These are phyloP conservation scores for Stephanodiscus triporus DNA, from an alignment of 108 stramenopile species.

Conservation along the genomic window DNA sequence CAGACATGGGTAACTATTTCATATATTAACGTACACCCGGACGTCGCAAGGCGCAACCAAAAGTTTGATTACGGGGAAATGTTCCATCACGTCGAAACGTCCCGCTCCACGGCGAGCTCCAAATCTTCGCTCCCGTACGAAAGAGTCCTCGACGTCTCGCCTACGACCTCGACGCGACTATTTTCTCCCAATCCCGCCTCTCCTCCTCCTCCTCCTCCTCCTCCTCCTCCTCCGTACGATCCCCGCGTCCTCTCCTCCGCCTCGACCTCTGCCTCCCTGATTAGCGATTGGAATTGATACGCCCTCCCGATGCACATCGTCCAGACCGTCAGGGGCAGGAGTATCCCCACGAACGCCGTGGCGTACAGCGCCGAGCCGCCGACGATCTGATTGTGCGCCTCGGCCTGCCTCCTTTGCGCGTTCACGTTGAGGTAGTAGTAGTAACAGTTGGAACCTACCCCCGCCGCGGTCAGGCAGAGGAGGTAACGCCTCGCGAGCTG, in stretches of 20 bases:
- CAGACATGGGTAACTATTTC: no score
- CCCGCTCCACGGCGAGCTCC: conserved; percentile 33
- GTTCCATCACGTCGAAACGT: conserved; percentile 19
- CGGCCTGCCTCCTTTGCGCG: conserved; percentile 29
- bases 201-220: conserved; percentile 9
- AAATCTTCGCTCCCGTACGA: conserved; percentile 42
- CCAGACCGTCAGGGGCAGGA: conserved; percentile 76
- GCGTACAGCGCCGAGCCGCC: conserved; percentile 39
- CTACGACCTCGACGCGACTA: conserved; percentile 1
- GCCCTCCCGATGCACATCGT: conserved; percentile 72
- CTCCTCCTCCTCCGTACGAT: conserved; percentile 13
- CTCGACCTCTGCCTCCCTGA: conserved; percentile 79
- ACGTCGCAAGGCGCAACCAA: no score
- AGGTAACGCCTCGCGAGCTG: conserved; percentile 63
- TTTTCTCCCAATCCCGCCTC: not conserved
- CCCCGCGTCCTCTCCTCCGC: conserved; percentile 58
- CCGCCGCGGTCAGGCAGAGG: conserved; percentile 55
- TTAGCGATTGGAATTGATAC: conserved; percentile 69
- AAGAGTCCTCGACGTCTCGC: conserved; percentile 1
- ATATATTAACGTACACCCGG: no score
- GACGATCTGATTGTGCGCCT: conserved; percentile 24
- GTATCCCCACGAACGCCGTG: conserved; percentile 62
- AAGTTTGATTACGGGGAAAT: not conserved
- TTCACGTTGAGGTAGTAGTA: conserved; percentile 57
- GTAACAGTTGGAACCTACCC: conserved; percentile 62